These are phyloP conservation scores for Isatis lusitanica DNA, from an alignment of 441 rosid species.

Conservation along the genomic window DNA sequence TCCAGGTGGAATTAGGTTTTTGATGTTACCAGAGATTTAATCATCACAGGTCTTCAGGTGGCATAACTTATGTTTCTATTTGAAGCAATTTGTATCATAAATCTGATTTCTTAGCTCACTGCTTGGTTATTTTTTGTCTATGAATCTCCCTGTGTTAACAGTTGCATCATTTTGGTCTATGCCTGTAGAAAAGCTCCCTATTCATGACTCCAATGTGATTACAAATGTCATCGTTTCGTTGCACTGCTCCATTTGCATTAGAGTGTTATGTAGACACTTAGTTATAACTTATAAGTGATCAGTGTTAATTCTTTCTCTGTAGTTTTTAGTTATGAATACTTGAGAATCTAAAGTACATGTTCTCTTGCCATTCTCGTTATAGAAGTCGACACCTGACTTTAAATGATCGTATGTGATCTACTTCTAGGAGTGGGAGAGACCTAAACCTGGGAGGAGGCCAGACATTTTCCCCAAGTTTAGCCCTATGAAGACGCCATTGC, in stretches of 20 bases:
- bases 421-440: constrained; percentile 79
- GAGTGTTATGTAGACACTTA: not conserved
- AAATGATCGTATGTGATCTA: not conserved
- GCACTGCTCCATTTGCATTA: not conserved
- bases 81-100: not conserved
- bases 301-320: not conserved
- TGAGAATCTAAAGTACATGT: not conserved
- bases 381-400: not conserved
- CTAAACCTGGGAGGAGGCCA: constrained; percentile 86
- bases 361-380: not conserved
- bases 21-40: too few relatives aligned
- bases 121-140: not conserved
- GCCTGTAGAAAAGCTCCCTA: not conserved
- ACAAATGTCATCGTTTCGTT: not conserved
- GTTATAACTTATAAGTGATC: not conserved
- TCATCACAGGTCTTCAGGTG: not conserved
- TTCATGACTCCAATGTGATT: not conserved
- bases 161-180: not conserved
- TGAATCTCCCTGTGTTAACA: not conserved
- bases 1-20: too few relatives aligned
- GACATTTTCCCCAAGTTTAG: constrained; percentile 89
- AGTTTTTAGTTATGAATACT: not conserved
- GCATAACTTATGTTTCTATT: not conserved
- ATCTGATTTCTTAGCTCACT: not conserved
- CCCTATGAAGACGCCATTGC: constrained; percentile 90